phyloP scores from a whole-genome alignment of 2,329 filamentous ascomycete species.

The Seiridium cupressi region DNA sequence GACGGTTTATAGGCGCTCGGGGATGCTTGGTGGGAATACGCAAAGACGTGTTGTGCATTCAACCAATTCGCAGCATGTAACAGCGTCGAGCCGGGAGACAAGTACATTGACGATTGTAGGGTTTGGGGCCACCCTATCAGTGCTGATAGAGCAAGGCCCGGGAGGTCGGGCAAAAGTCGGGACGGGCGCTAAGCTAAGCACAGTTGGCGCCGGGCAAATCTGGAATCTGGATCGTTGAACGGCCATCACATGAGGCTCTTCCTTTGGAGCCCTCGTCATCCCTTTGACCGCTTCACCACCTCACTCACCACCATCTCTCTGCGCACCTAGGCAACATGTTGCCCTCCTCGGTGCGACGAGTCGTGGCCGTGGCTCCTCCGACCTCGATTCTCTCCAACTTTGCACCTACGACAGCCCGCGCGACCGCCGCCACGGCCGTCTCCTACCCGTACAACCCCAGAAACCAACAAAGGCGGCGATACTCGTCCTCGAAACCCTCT shows the following conservation, averaged over 20 bases:
- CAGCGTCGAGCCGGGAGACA: too few relatives aligned
- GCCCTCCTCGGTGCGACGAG: constrained; percentile 55
- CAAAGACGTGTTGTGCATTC: background rate
- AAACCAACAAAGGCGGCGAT: constrained; percentile 49
- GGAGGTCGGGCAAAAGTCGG: background rate
- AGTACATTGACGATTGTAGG: too few relatives aligned
- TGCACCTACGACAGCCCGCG: constrained; percentile 38
- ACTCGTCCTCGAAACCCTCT: constrained; percentile 62
- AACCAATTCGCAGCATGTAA: too few relatives aligned
- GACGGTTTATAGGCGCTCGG: too few relatives aligned
- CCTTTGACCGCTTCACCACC: background rate
- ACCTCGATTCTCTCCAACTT: constrained; percentile 42
- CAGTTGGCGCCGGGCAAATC: background rate
- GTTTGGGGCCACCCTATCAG: background rate
- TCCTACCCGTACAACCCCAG: constrained; percentile 33
- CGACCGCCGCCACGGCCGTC: constrained; percentile 29
- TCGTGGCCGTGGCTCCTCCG: constrained; percentile 46
- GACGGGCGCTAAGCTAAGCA: too few relatives aligned
- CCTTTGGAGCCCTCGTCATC: background rate
- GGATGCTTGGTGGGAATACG: too few relatives aligned
- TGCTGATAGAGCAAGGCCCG: background rate
- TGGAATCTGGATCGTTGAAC: background rate
- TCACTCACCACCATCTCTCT: background rate
- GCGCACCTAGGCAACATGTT: constrained; percentile 40
- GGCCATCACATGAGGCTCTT: background rate